phyloP scores from a whole-genome alignment of 345 rosid species.

The Eucalyptus polybractea region DNA sequence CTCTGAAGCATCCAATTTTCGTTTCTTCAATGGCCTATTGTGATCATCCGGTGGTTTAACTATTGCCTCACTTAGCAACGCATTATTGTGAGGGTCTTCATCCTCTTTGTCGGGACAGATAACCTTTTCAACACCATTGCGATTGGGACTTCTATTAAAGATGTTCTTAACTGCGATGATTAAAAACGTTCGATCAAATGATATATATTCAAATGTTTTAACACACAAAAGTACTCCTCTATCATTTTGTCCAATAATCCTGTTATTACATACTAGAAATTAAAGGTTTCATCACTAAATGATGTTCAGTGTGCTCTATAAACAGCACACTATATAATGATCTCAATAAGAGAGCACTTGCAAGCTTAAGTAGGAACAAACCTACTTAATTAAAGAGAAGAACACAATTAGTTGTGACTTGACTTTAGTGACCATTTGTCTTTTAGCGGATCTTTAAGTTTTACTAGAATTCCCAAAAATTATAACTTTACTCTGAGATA shows the following conservation, averaged over 20 bases:
- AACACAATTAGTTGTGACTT: neutral
- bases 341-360: neutral
- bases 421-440: neutral
- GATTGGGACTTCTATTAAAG: slow-evolving; percentile 30
- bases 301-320: neutral
- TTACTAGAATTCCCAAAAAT: neutral
- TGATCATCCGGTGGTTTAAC: neutral
- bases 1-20: slow-evolving; percentile 11
- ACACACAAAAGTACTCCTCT: neutral
- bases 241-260: neutral
- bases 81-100: neutral
- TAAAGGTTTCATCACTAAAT: neutral
- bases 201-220: neutral
- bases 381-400: neutral
- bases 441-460: neutral
- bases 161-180: slow-evolving; percentile 55
- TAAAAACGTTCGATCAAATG: slow-evolving; percentile 3
- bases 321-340: neutral
- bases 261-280: neutral
- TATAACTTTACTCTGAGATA: neutral
- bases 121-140: slow-evolving; percentile 8
- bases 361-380: neutral
- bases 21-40: slow-evolving; percentile 37
- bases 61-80: neutral
- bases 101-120: slow-evolving; percentile 6